Percentiles rank a stretch among this genome's conserved stretches.
phyloP scores from a whole-genome alignment of 1,139 yeast genomes.

The Geotrichum armillariae region DNA sequence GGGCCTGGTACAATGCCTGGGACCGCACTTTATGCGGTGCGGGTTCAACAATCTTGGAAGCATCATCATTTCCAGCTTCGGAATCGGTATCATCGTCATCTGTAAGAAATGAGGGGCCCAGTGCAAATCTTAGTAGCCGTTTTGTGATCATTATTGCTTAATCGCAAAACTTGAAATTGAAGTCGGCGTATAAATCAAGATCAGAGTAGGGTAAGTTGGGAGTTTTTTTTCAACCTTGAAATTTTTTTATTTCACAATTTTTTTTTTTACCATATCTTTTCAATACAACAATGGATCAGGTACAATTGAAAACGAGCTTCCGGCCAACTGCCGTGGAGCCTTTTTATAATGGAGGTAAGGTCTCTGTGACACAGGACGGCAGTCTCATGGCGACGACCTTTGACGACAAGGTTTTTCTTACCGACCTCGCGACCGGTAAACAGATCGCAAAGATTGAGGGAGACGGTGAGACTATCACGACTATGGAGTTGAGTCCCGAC shows the following conservation, averaged over 20 bases:
- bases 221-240: conserved; percentile 6
- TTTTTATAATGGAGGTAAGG: conserved; percentile 84
- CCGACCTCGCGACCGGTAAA: conserved; percentile 60
- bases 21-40: conserved; percentile 1
- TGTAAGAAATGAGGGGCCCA: conserved; percentile 33
- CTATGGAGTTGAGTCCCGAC: conserved; percentile 73
- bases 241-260: conserved; percentile 1
- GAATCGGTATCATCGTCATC: conserved; percentile 17
- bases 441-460: conserved; percentile 69
- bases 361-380: conserved; percentile 67
- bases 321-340: conserved; percentile 59
- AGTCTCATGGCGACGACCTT: conserved; percentile 76
- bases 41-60: neutral
- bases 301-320: conserved; percentile 42
- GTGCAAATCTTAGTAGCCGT: conserved; percentile 32
- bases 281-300: conserved; percentile 12
- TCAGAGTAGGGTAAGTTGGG: conserved; percentile 9
- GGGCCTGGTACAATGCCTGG: neutral
- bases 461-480: conserved; percentile 82
- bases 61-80: neutral
- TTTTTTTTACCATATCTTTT: neutral
- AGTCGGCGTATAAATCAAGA: neutral
- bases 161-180: neutral
- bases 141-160: conserved; percentile 31
- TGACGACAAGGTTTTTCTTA: conserved; percentile 67